phyloP scores from a whole-genome alignment of 495 filamentous ascomycete species.

The Staphylotrichum longicolle region DNA sequence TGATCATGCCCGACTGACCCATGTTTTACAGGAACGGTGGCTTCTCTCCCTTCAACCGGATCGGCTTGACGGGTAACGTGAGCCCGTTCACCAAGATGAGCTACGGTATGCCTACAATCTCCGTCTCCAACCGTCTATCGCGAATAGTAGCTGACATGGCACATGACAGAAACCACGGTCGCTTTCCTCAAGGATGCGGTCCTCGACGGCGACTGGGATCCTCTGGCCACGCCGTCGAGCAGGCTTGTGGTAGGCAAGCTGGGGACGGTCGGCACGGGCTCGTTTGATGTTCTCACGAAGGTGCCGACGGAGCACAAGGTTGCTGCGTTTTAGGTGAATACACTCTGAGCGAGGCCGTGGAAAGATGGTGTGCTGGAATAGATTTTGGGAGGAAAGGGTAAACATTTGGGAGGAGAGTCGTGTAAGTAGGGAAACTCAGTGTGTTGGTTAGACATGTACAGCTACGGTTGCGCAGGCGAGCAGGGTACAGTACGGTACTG shows the following conservation, averaged over 20 bases:
- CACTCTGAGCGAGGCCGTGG: no score
- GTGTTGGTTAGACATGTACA: background rate
- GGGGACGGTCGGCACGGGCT: slow-evolving; percentile 81
- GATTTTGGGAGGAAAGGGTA: background rate
- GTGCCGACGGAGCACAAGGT: slow-evolving; percentile 40
- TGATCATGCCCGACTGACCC: background rate
- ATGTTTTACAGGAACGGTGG: slow-evolving; percentile 58
- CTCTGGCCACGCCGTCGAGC: slow-evolving; percentile 77
- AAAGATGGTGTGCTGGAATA: background rate
- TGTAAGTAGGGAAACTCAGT: background rate
- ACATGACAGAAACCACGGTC: slow-evolving; percentile 69
- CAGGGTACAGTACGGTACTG: background rate
- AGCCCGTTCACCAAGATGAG: slow-evolving; percentile 97
- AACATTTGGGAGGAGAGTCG: background rate
- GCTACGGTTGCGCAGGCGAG: background rate
- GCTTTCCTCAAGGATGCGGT: slow-evolving; percentile 90
- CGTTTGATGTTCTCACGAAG: slow-evolving; percentile 75
- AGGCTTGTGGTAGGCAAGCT: slow-evolving; percentile 84
- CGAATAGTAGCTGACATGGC: no score
- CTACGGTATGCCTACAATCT: slow-evolving; percentile 53
- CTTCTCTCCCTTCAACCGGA: slow-evolving; percentile 88
- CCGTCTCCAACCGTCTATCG: no score
- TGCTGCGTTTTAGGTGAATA: slow-evolving; percentile 19
- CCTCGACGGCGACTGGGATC: slow-evolving; percentile 83
- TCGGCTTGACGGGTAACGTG: slow-evolving; percentile 74